Evolutionary conservation across 306 rosid genomes (phyloP).

Genomic region (Prunus campanulata): DNA sequence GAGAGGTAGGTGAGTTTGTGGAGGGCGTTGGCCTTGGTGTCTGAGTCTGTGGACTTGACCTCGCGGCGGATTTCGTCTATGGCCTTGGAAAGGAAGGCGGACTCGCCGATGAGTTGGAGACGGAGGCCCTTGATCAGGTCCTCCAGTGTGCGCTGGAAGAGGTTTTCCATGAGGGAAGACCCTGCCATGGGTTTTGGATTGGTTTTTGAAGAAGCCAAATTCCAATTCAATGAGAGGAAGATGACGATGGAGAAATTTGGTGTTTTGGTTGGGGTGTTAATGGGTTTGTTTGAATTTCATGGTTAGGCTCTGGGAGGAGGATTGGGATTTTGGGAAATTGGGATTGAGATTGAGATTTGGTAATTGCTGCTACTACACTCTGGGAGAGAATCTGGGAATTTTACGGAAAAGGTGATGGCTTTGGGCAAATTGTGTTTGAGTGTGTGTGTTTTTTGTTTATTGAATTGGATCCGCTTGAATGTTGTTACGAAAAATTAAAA

Average conservation of each 20-base stretch:
- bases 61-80: slow-evolving; percentile 89
- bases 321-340: not conserved
- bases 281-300: slow-evolving; percentile 1
- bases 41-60: slow-evolving; percentile 74
- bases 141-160: slow-evolving; percentile 78
- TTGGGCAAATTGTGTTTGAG: too few species aligned
- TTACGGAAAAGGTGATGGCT: too few species aligned
- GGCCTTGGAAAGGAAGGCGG: slow-evolving; percentile 65
- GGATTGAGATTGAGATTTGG: too few species aligned
- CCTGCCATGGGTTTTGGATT: slow-evolving; percentile 50
- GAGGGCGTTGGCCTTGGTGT: slow-evolving; percentile 72
- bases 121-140: slow-evolving; percentile 83
- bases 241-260: not conserved
- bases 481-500: too few species aligned
- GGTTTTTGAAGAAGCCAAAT: too few species aligned
- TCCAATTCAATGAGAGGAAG: too few species aligned
- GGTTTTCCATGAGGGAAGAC: slow-evolving; percentile 79
- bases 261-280: not conserved
- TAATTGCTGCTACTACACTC: too few species aligned
- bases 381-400: too few species aligned
- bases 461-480: too few species aligned
- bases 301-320: not conserved
- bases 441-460: too few species aligned
- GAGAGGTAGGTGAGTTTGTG: slow-evolving; percentile 74
- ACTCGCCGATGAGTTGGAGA: slow-evolving; percentile 59